Base-by-base conservation (phyloP, 2,329 filamentous ascomycete genomes). In the Plenodomus lindquistii region DNA sequence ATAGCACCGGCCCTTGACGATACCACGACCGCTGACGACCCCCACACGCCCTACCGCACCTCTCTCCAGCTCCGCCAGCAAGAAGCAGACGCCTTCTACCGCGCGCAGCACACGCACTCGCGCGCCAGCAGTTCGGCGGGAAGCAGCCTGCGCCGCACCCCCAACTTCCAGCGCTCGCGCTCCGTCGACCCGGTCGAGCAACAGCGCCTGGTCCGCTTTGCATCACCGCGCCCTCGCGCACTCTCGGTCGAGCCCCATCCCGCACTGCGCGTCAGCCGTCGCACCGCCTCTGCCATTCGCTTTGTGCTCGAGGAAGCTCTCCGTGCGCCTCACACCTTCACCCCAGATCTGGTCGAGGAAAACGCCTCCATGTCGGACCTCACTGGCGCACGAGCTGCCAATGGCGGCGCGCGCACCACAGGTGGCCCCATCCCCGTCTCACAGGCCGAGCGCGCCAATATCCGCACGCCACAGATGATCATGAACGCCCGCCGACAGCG, bases 281-380 rank as follows among this genome's bases (percentile, higher is more conserved):
- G 89, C 57, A 96, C 91, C 39, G 89, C 90, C 57, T 89, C 88
- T 72, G 93, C 94, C 31, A 92, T 99, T 69, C 86, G 96, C 63
- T 97, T 89, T 78, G 85, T 91, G 31, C 84, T 97, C 48, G 92
- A 97, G 78, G 91, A 95, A 77, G 91, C 90, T 31, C 81, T 97
- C 59, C 87, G 92, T 60, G 83, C 87, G 39, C 91, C 93, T 2
- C 83, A 91, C 59, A 79, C 85, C 40, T 95, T 97, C 74, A 95
- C 91, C 8, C 82, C 88, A 19, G 91, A 96, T 73, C 77, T 86
- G 60, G 81, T 86, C 52, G 94, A 99, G 79, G 89, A 96, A 78
- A 88, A 89, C 81, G 89, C 92, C 61, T 84, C 85, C 65, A 97
- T 99, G 92, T 88, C 92, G 62, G 92, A 96, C 72, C 80, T 96